Evolutionary conservation across 306 rosid genomes (phyloP), one percentile per base, ranked within the genome.

Genomic region (Adenanthera pavonina): DNA sequence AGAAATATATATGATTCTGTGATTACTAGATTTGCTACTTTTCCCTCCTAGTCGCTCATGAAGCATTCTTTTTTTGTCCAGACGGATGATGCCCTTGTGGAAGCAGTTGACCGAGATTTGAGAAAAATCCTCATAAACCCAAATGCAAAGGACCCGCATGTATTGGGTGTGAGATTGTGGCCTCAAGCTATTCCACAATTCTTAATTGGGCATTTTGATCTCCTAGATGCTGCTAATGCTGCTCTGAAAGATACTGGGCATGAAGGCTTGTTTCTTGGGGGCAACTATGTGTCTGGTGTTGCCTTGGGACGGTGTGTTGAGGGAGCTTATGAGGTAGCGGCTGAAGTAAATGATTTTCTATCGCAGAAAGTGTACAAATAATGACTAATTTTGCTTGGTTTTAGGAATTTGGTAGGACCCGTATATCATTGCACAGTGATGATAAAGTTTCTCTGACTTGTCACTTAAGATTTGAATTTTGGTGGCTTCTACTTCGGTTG

Each of bases 221-320:
- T 89, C 48, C 89, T 95, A 38, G 97, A 93, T 59, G 83, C 82
- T 43, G 98, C 99, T 51, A 90, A 90, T 85, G 73, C 89, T 59
- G 89, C 91, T 76, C 88, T 95, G 8, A 86, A 77, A 69, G 86
- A 82, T 78, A 72, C 84, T 69, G 97, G 94, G 71, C 85, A 77
- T 74, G 90, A 87, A 14, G 99, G 99, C 67, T 59, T 95, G 61
- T 93, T 89, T 88, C 91, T 95, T 14, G 97, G 97, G 44, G 99
- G 99, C 75, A 95, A 93, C 91, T 93, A 93, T 53, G 97, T 89
- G 25, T 79, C 93, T 8, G 98, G 98, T 69, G 98, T 93, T 76
- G 99, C 99, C 83, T 87, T 93, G 94, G 98, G 99, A 77, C 90
- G 98, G 77, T 95, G 99, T 71, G 98, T 95, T 30, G 99, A 95